Base-by-base conservation (phyloP, 1,139 yeast genomes). In the Candida sp. region DNA sequence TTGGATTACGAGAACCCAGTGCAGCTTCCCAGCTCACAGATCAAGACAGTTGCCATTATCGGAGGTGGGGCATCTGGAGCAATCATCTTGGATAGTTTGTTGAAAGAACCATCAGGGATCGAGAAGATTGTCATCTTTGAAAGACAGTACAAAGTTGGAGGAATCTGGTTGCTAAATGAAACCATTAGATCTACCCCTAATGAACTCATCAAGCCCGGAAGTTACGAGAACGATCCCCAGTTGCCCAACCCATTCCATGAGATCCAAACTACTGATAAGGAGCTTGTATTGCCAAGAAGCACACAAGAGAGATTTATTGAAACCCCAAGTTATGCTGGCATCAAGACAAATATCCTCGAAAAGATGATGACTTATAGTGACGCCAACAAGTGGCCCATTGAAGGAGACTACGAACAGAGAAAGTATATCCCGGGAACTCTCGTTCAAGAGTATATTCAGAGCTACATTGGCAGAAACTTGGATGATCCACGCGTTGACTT, bases 61-160 rank as follows among this genome's bases (percentile, higher is more conserved):
- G 84, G 85, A 1, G 84, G 81, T 23, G 85, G 85, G 1, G 83
- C 84, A 3, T 74, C 81, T 1, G 84, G 84, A 3, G 78, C 81
- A 9, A 68, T 78, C 33, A 66, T 73, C 0, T 63, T 78, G 11
- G 81, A 78, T 50, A 56, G 72, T 4, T 58, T 80, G 6, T 55
- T 74, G 2, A 65, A 71, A 43, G 78, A 78, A 46, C 56, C 57
- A 3, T 48, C 55, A 1, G 50, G 51, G n/a, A 58, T 67, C 41
- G 52, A 52, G 12, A 50, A 55, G 9, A 61, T 72, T 26, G 67
- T 67, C 2, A 43, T 71, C 1, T 70, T 61, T 54, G 77, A 71
- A 48, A 58, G 77, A 51, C 62, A 73, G 49, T 49, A 52, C 22
- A 54, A 56, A 11, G 48, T 69, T 5, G 76, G 77, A 2, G 77